phyloP scores from a whole-genome alignment of 805 yeast species.

The Dipodascus geniculatus region DNA sequence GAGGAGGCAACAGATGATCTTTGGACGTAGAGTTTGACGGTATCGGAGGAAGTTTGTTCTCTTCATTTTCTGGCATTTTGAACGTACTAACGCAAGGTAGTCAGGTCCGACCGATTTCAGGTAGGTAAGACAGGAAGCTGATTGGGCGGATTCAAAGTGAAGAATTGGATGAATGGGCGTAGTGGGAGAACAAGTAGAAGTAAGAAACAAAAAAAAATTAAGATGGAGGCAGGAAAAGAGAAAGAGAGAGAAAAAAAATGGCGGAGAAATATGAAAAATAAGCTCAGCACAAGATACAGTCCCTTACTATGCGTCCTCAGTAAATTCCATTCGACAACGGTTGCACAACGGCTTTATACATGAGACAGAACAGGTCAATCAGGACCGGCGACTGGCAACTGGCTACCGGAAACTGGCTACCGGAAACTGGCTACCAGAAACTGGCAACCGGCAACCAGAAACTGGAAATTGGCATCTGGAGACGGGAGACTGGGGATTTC shows the following conservation, averaged over 20 bases:
- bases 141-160: not conserved
- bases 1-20: not conserved
- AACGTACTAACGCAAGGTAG: not conserved
- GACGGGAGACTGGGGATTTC: no score
- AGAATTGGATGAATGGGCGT: no score
- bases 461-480: no score
- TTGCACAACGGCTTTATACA: no score
- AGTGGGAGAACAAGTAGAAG: not conserved
- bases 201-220: not conserved
- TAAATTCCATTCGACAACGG: no score
- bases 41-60: not conserved
- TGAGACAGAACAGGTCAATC: no score
- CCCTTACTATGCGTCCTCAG: no score
- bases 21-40: not conserved
- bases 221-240: not conserved
- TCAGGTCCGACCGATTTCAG: no score
- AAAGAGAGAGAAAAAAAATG: not conserved
- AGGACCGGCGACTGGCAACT: no score
- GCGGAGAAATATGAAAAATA: not conserved
- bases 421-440: no score
- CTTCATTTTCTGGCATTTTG: not conserved
- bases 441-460: no score
- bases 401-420: no score
- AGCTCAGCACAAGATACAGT: not conserved
- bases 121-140: not conserved